Percentiles rank a stretch among this genome's conserved stretches.
These are phyloP conservation scores for Phytophthora ramorum DNA, from an alignment of 352 stramenopile genomes.

Conservation along the genomic window DNA sequence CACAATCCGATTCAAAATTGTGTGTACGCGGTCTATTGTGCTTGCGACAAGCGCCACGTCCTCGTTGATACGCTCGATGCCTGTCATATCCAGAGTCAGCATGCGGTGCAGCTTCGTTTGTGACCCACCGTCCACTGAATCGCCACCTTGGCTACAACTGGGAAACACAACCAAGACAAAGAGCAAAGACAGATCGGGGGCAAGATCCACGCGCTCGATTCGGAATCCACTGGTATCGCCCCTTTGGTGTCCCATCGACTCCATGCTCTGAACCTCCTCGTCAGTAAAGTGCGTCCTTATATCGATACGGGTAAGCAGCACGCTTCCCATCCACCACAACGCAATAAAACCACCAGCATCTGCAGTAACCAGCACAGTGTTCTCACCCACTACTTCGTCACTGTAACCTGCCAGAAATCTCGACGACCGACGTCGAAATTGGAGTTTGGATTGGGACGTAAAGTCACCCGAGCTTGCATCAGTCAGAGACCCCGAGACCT, in stretches of 20 bases:
- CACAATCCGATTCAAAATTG: slow-evolving; percentile 41
- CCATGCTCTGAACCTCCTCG: slow-evolving; percentile 22
- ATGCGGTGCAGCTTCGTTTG: slow-evolving; percentile 37
- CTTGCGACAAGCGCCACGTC: slow-evolving; percentile 44
- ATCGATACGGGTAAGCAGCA: slow-evolving; percentile 56
- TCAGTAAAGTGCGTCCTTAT: slow-evolving; percentile 39
- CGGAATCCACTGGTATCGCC: slow-evolving; percentile 15
- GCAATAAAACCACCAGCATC: slow-evolving; percentile 47
- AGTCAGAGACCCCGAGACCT: not conserved
- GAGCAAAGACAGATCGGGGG: slow-evolving; percentile 46
- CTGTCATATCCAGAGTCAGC: slow-evolving; percentile 46
- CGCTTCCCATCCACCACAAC: slow-evolving; percentile 71
- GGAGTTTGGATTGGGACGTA: slow-evolving; percentile 25
- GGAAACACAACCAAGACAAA: slow-evolving; percentile 43
- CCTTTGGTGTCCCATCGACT: slow-evolving; percentile 12
- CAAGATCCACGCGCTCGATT: slow-evolving; percentile 46
- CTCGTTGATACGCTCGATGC: slow-evolving; percentile 35
- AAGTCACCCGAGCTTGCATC: slow-evolving; percentile 1
- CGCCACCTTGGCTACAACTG: not conserved
- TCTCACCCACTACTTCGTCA: not conserved
- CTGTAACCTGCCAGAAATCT: slow-evolving; percentile 34
- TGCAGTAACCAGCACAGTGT: slow-evolving; percentile 60
- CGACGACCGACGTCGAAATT: slow-evolving; percentile 43
- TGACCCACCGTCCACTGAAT: not conserved
- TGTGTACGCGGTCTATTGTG: slow-evolving; percentile 33